Conservation (phyloP, 345 rosid genomes). For the Salix caprea region DNA sequence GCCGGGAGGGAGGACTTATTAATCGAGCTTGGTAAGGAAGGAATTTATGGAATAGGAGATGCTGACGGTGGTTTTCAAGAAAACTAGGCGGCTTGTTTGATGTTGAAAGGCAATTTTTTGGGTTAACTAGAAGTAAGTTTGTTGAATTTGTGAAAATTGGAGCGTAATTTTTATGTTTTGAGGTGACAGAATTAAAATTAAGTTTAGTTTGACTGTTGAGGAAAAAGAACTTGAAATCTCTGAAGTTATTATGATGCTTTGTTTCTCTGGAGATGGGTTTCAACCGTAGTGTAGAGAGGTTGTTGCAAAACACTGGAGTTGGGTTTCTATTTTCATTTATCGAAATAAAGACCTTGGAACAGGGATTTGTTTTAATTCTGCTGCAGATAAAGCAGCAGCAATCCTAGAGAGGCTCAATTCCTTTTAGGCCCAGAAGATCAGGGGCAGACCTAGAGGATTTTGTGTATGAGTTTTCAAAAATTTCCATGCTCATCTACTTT, state of each 20-base stretch:
- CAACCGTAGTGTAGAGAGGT: neutral
- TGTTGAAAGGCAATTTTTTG: neutral
- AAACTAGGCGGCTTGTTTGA: neutral
- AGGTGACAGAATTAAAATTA: neutral
- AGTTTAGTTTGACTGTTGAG: neutral
- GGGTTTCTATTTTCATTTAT: neutral
- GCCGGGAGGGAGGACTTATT: neutral
- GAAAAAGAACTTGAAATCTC: neutral
- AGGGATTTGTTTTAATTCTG: neutral
- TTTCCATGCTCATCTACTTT: neutral
- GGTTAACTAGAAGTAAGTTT: neutral
- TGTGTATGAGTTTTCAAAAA: neutral
- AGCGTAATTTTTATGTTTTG: neutral
- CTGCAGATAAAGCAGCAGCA: neutral
- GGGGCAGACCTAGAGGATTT: neutral
- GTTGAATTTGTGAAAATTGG: neutral
- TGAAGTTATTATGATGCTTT: neutral
- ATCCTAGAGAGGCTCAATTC: neutral
- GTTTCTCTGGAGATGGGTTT: neutral
- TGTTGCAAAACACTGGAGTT: neutral
- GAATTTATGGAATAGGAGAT: conserved; percentile 5
- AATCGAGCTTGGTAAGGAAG: neutral
- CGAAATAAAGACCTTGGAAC: neutral
- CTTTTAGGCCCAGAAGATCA: neutral
- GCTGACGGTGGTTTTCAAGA: neutral